Evolutionary conservation across 164 flowering plant species (phyloP).

Genomic region (Paratinospora sagittata): DNA sequence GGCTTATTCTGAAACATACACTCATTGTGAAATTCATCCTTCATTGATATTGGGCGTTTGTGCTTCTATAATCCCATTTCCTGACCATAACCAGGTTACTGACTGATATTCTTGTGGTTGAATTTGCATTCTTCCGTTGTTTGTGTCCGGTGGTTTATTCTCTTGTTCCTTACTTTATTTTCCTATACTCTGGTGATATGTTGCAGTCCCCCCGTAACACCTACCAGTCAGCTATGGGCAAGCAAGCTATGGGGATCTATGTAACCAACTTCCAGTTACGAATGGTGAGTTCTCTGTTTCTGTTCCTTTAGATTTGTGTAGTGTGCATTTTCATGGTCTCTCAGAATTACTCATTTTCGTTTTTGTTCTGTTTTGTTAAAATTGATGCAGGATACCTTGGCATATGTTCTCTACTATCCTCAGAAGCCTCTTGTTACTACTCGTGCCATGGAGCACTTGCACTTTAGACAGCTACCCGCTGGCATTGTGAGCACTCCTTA

Average conservation of each 20-base stretch:
- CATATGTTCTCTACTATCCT: conserved; percentile 93
- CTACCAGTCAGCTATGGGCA: conserved; percentile 99
- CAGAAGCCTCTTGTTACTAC: conserved; percentile 98
- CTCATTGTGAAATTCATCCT: conserved; percentile 98
- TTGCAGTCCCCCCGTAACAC: conserved; percentile 97
- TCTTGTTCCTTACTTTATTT: neutral
- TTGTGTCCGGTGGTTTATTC: neutral
- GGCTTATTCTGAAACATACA: conserved; percentile 81
- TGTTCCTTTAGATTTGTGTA: neutral
- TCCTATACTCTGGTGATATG: neutral
- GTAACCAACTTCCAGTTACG: conserved; percentile 95
- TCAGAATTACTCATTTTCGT: neutral
- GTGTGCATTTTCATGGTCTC: neutral
- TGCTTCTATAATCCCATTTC: conserved; percentile 98
- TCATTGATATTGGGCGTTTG: conserved; percentile 95
- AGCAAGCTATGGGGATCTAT: conserved; percentile 99
- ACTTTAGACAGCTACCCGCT: conserved; percentile 96
- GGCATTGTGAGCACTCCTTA: conserved; percentile 89
- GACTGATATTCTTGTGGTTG: neutral
- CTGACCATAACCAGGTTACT: conserved; percentile 92
- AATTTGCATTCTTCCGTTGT: neutral
- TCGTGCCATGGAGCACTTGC: conserved; percentile 98
- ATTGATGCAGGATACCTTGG: conserved; percentile 79
- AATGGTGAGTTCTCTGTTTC: conserved; percentile 49
- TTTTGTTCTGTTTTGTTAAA: neutral